These are phyloP conservation scores for Pyropia yezoensis DNA, from an alignment of 23 red algal species.

Conservation along the genomic window DNA sequence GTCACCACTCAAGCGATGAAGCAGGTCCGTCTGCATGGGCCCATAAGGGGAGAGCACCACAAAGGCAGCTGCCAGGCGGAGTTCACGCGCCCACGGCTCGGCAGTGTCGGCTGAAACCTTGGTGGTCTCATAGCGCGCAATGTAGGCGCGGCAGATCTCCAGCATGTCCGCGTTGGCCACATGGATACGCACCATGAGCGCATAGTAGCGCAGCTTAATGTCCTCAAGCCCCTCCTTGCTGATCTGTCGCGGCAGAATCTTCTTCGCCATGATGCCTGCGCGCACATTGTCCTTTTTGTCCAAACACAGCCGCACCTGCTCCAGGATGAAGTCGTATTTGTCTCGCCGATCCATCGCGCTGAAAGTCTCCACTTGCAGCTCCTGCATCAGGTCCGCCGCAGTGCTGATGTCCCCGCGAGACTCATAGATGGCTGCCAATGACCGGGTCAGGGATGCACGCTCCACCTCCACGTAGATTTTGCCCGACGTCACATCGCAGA, in stretches of 20 bases:
- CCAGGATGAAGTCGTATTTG: slow-evolving; percentile 91
- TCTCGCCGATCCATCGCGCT: slow-evolving; percentile 88
- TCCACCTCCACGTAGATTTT: slow-evolving; percentile 98
- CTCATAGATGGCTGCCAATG: slow-evolving; percentile 77
- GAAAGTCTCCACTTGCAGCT: slow-evolving; percentile 97
- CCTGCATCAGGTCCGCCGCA: slow-evolving; percentile 90
- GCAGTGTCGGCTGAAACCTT: slow-evolving; percentile 7
- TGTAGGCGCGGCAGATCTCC: slow-evolving; percentile 75
- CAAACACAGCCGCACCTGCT: slow-evolving; percentile 92
- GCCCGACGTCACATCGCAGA: slow-evolving; percentile 78
- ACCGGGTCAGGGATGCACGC: slow-evolving; percentile 73
- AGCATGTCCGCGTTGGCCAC: slow-evolving; percentile 66
- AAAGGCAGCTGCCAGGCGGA: slow-evolving; percentile 53
- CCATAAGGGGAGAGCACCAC: slow-evolving; percentile 54
- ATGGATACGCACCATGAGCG: slow-evolving; percentile 67
- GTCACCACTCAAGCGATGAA: slow-evolving; percentile 56
- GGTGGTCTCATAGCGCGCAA: slow-evolving; percentile 62
- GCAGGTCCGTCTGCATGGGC: slow-evolving; percentile 75
- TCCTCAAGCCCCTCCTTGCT: slow-evolving; percentile 61
- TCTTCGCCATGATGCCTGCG: slow-evolving; percentile 84
- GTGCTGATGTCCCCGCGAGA: slow-evolving; percentile 58
- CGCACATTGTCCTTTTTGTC: slow-evolving; percentile 84
- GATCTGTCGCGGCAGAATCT: slow-evolving; percentile 83
- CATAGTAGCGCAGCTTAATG: slow-evolving; percentile 69
- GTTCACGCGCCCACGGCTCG: slow-evolving; percentile 36